A percentile compares a stretch with the other conserved stretches of the same genome.
phyloP scores from a whole-genome alignment of 2,329 filamentous ascomycete species.

The Escovopsis sp. region DNA sequence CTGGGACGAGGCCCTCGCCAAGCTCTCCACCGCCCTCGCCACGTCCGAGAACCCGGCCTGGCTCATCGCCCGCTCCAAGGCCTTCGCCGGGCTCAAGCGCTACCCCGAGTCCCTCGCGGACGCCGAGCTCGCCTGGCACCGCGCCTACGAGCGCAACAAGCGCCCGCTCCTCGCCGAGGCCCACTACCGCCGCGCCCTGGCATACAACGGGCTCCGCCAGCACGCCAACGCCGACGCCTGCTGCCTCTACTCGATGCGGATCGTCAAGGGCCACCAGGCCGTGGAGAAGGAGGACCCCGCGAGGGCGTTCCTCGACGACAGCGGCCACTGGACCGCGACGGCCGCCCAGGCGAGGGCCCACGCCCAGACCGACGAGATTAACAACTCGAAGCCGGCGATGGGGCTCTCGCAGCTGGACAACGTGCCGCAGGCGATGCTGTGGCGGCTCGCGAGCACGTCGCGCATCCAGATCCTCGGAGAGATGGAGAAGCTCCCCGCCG shows the following conservation, averaged over 20 bases:
- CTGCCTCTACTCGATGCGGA: conserved; percentile 40
- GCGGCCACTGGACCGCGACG: conserved; percentile 33
- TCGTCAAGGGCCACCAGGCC: conserved; percentile 19
- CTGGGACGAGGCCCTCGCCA: conserved; percentile 51
- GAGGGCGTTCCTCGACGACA: conserved; percentile 21
- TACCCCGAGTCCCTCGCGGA: conserved; percentile 53
- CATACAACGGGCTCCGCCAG: conserved; percentile 52
- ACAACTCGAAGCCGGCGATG: conserved; percentile 6
- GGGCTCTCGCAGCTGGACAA: too few species aligned
- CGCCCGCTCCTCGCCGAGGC: conserved; percentile 66
- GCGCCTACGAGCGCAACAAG: conserved; percentile 52
- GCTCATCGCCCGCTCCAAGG: conserved; percentile 69
- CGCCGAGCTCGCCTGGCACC: conserved; percentile 49
- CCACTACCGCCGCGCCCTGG: conserved; percentile 65
- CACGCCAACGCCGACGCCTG: conserved; percentile 65
- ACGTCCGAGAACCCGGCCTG: conserved; percentile 57
- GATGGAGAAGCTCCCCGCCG: conserved; percentile 29
- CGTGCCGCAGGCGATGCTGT: conserved; percentile 11
- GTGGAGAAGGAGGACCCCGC: conserved; percentile 19
- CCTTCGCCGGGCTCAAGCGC: conserved; percentile 51
- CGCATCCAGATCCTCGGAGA: conserved; percentile 31
- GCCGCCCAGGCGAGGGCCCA: conserved; percentile 15
- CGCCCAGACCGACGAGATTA: conserved; percentile 17
- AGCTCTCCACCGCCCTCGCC: conserved; percentile 53
- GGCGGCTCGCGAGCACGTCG: conserved; percentile 29